Evolutionary conservation across 2,329 filamentous ascomycete genomes (phyloP), one percentile per base, ranked within the genome.

Genomic region (Calonectria henricotiae): DNA sequence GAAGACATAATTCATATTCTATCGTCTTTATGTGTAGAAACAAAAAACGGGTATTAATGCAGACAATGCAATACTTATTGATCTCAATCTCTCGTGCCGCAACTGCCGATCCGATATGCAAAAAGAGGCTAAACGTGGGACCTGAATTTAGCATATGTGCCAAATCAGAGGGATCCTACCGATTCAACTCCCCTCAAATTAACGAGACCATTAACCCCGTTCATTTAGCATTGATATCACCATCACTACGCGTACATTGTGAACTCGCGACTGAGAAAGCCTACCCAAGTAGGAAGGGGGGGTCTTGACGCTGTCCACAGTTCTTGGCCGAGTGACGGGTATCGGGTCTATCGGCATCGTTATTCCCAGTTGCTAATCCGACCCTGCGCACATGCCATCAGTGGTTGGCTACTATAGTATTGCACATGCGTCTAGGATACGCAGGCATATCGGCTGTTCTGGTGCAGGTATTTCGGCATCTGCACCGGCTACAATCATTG

Each of bases 141-240:
- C 12, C 51, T 27, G 39, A 32, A 20, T 25, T 58, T 32, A 32
- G 51, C 32, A 20, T 32, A 39, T 39, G 20, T 17, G 35, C 51
- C 51, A 25, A 39, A 32, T 39, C 3, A 1, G 51, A 39, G 23
- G 35, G 20, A 35, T 5, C 30, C 11, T 39, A 17, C 32, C 51
- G 51, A 58, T 58, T 35, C 51, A 58, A 3, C 7, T 25, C 32
- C 51, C 51, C 51, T 58, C 12, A 25, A 55, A 58, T 58, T 39
- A 58, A 6, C 20, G 3, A 58, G 5, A 15, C 51, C 32, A 39
- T 25, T 58, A 6, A 2, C 1, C 35, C 35, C 1, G n/a, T 1
- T 0, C 32, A 4, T 37, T 5, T 30, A 5, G 6, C 17, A 32
- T 4, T 17, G 8, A 9, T 9, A 39, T 58, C n/a, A 15, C 25